phyloP scores from a whole-genome alignment of 2,329 filamentous ascomycete species.

The Aspergillus neoniger region DNA sequence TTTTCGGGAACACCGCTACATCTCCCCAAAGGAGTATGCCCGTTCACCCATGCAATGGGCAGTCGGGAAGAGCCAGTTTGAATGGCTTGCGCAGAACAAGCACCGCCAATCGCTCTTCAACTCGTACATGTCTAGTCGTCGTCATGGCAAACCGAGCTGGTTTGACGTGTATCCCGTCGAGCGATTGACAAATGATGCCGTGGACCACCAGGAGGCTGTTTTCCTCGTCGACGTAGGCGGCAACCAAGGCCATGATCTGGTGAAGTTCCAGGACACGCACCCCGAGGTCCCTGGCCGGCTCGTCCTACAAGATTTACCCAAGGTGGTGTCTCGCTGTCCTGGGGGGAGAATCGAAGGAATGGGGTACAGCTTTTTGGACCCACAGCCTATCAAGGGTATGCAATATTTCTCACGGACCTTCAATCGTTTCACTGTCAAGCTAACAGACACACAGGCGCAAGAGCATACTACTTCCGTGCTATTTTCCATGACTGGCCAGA shows the following conservation, averaged over 20 bases:
- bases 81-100: slow-evolving; percentile 31
- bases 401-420: not conserved
- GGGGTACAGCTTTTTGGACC: slow-evolving; percentile 37
- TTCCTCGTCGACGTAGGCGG: slow-evolving; percentile 49
- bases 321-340: slow-evolving; percentile 19
- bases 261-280: slow-evolving; percentile 33
- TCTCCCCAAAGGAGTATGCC: slow-evolving; percentile 31
- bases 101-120: slow-evolving; percentile 34
- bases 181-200: slow-evolving; percentile 25
- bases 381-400: slow-evolving; percentile 34
- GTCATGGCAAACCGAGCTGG: slow-evolving; percentile 33
- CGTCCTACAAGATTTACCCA: slow-evolving; percentile 45
- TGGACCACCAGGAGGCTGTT: slow-evolving; percentile 28
- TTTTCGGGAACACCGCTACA: slow-evolving; percentile 29
- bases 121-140: slow-evolving; percentile 37
- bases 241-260: slow-evolving; percentile 43
- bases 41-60: slow-evolving; percentile 35
- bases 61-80: slow-evolving; percentile 37
- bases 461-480: slow-evolving; percentile 39
- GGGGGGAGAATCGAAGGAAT: slow-evolving; percentile 30
- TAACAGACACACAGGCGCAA: slow-evolving; percentile 27
- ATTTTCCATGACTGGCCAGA: slow-evolving; percentile 45
- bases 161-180: slow-evolving; percentile 35
- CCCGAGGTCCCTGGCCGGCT: slow-evolving; percentile 37
- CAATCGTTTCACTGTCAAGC: not conserved